Evolutionary conservation across 805 yeast genomes (phyloP), one percentile per base, ranked within the genome.

Genomic region (Lipomyces kockii): DNA sequence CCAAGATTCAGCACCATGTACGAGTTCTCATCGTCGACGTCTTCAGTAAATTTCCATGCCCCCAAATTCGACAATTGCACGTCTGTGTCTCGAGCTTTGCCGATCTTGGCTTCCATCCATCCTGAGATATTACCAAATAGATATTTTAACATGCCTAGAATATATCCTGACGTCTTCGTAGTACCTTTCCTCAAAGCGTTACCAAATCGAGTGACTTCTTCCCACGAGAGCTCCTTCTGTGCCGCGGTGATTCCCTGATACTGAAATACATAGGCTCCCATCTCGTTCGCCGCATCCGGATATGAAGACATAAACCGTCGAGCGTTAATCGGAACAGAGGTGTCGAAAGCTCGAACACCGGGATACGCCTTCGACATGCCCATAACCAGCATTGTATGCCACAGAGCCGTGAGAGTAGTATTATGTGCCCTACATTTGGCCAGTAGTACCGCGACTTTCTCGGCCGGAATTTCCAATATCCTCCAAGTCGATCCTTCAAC

Each of bases 41-140:
- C 55, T 0, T 9, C 46, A 4, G 56, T 22, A 43, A 62, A 66
- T 7, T 49, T 22, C 25, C 43, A 29, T n/a, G 63, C 63, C 2
- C 69, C 69, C 39, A 66, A 27, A 46, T 66, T 66, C 3, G 69
- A 66, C 14, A 66, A 35, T 25, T 62, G 66, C 25, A 66, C 14
- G 46, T 59, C 64, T 1, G 25, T 17, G 1, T 49, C 58, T 17
- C 69, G 60, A 7, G 14, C 29, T 9, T 32, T 9, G 17, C 66
- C 66, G 1, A 66, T 14, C n/a, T 62, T 54, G 20, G 53, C 34
- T 11, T 32, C 49, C 58, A 66, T 34, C 60, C 60, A 62, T 25
- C 46, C 49, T 11, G 35, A 43, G 8, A 62, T 59, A 14, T 59
- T 62, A 49, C 62, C 66, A 57, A 32, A 34, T 20, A 63, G 58